Conservation (phyloP, 1,284 basidiomycete species). For the Ustilago lituana region DNA sequence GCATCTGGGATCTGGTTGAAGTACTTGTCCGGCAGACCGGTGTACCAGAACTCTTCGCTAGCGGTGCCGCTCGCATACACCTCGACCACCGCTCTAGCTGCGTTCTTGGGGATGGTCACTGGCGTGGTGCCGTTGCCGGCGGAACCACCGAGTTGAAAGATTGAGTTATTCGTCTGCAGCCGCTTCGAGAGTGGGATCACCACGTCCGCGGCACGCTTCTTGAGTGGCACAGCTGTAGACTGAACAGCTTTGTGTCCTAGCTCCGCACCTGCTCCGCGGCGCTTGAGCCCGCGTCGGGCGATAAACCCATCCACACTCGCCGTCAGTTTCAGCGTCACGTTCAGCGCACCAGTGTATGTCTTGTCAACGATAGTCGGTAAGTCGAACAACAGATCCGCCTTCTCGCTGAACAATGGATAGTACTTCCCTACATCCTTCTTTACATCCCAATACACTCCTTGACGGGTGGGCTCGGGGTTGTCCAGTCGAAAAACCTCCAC, state of each 20-base stretch:
- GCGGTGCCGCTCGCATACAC: constrained; percentile 50
- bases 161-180: constrained; percentile 15
- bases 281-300: not conserved
- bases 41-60: constrained; percentile 72
- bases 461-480: constrained; percentile 53
- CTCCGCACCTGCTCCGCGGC: no score
- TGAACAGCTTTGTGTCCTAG: not conserved
- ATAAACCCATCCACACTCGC: constrained; percentile 15
- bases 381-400: constrained; percentile 44
- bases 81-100: constrained; percentile 48
- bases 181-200: constrained; percentile 50
- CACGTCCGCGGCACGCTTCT: constrained; percentile 15
- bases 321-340: constrained; percentile 35
- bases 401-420: constrained; percentile 31
- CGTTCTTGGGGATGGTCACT: constrained; percentile 32
- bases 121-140: constrained; percentile 29
- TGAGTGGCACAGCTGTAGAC: constrained; percentile 8
- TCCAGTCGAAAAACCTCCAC: constrained; percentile 54
- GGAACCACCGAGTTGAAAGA: constrained; percentile 33
- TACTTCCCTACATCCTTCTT: constrained; percentile 50
- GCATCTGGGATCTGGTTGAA: constrained; percentile 72
- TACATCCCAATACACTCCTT: constrained; percentile 43
- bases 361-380: constrained; percentile 55
- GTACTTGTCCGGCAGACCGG: constrained; percentile 75
- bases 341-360: constrained; percentile 48